Evolutionary conservation across 345 rosid species (phyloP), one percentile per base, ranked within the genome.

Genomic region (Trapa bicornis): DNA sequence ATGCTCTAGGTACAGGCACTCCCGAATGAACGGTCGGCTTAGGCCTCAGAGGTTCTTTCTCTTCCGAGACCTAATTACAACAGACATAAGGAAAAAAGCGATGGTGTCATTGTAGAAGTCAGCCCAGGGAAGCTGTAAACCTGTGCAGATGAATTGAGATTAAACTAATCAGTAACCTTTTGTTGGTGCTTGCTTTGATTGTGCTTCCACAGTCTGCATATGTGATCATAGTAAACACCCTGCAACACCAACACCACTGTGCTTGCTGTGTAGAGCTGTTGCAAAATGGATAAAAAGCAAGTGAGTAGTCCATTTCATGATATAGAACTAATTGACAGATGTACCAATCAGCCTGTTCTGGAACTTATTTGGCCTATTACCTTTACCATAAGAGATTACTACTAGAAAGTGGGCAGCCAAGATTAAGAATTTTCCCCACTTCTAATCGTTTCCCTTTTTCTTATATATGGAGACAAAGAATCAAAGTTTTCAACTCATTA

Each of bases 241-340:
- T 93, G 99, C 73, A 93, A 52, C 71, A 88, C 96, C 57, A 93
- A 65, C 22, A 83, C 78, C 68, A 94, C 75, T 0, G 97, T 94
- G 67, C 91, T 91, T n/a, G 72, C 65, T 1, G 99, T 88, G 61
- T 91, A 94, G 39, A 94, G 97, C 96, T 93, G 85, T 32, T 36
- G 15, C 4, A 39, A 32, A 65, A 41, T 29, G 8, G 11, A 41
- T 22, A 0, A 32, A 66, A 66, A 22, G 60, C 48, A 13, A 42
- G 48, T 5, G 6, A 45, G 48, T 45, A 7, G 48, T 45, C 11
- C 1, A 4, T 45, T 45, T 2, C 7, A 11, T 3, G 48, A 7
- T 11, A 45, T 22, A 22, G 29, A 22, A 22, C 11, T 45, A n/a
- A 5, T n/a, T 58, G 32, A 22, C 6, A 2, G 13, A 58, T 58